A percentile compares a stretch with the other conserved stretches of the same genome.
Evolutionary conservation across 345 rosid genomes (phyloP).

Genomic region (Eucalyptus curtisii): DNA sequence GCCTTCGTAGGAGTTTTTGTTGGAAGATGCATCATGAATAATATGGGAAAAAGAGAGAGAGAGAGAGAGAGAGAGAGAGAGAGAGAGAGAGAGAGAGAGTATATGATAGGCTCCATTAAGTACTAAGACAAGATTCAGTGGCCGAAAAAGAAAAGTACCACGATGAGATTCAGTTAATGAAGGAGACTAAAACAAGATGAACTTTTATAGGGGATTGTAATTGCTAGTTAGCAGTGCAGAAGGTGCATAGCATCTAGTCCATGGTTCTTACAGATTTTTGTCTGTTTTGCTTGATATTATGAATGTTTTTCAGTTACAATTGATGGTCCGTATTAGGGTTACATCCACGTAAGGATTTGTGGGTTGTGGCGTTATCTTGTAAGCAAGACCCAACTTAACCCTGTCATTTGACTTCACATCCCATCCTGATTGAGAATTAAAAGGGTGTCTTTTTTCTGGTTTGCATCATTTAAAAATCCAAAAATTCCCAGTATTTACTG

Average conservation of each 20-base stretch:
- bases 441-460: neutral
- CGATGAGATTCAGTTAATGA: neutral
- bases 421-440: neutral
- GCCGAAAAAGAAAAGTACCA: neutral
- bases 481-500: neutral
- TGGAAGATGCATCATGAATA: neutral
- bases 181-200: neutral
- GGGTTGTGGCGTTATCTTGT: neutral
- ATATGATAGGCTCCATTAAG: neutral
- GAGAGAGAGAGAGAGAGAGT: neutral
- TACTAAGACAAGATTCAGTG: neutral
- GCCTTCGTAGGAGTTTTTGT: neutral
- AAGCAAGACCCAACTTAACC: neutral
- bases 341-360: neutral
- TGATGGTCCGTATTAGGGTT: neutral
- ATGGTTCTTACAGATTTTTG: neutral
- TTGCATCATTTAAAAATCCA: neutral
- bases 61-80: too few species aligned
- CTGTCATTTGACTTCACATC: neutral
- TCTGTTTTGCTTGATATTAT: neutral
- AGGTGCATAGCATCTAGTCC: neutral
- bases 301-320: neutral
- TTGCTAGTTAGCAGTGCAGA: neutral
- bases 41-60: too few species aligned
- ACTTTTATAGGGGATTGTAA: neutral